Evolutionary conservation across 2,329 filamentous ascomycete species (phyloP).

Genomic region (Blastomyces silverae): DNA sequence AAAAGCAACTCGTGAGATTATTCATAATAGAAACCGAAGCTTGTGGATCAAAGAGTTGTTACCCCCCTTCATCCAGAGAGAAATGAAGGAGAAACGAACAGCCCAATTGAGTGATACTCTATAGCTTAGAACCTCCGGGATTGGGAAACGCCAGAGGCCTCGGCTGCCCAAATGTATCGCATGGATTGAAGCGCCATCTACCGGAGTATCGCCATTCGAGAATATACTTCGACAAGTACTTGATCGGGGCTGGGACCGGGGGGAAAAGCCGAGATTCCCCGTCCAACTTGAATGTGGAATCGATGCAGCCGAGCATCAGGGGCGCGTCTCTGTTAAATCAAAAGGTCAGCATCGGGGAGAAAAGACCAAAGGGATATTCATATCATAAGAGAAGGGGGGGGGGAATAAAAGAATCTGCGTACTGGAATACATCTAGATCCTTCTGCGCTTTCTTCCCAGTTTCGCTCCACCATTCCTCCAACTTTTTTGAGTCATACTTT

Average conservation of each 20-base stretch:
- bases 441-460: constrained; percentile 19
- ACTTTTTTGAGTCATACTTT: constrained; percentile 21
- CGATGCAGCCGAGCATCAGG: constrained; percentile 23
- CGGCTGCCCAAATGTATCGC: constrained; percentile 17
- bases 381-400: not conserved
- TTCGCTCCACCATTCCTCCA: constrained; percentile 22
- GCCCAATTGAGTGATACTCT: not conserved
- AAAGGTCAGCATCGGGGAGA: not conserved
- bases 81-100: not conserved
- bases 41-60: not conserved
- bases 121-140: constrained; percentile 4
- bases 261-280: constrained; percentile 15
- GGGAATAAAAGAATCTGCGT: constrained; percentile 7
- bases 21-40: not conserved
- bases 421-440: constrained; percentile 14
- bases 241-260: constrained; percentile 14
- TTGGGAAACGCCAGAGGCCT: constrained; percentile 18
- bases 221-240: constrained; percentile 15
- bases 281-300: constrained; percentile 23
- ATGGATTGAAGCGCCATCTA: constrained; percentile 18
- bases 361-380: not conserved
- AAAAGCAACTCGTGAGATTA: not conserved
- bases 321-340: constrained; percentile 19
- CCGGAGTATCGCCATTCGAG: constrained; percentile 17
- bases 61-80: not conserved